Percentiles rank a stretch among this genome's conserved stretches.
Conservation (phyloP, 2,329 filamentous ascomycete species). For the Microdochium bolleyi region DNA sequence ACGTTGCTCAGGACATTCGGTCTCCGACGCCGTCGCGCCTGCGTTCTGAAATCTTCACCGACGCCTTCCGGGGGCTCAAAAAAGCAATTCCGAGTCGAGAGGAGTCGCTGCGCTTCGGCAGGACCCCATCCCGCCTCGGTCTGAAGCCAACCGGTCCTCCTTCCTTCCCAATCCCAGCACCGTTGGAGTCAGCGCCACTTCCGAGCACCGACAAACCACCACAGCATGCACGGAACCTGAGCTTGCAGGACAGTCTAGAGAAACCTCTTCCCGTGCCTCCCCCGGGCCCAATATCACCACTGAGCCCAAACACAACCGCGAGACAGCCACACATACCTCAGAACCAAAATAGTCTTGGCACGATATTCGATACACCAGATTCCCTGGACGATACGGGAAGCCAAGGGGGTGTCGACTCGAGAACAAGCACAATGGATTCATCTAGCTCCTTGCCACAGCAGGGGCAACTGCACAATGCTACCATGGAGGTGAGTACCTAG, state of each 20-base stretch:
- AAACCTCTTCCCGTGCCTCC: conserved; percentile 50
- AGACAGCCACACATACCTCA: background rate
- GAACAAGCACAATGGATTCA: conserved; percentile 43
- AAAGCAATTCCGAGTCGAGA: conserved; percentile 35
- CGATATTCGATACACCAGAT: conserved; percentile 20
- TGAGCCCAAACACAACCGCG: conserved; percentile 20
- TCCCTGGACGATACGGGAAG: background rate
- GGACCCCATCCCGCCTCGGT: conserved; percentile 34
- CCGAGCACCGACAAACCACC: conserved; percentile 8
- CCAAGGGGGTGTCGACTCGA: conserved; percentile 20
- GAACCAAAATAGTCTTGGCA: conserved; percentile 13
- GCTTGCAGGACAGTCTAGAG: conserved; percentile 46
- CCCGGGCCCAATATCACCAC: conserved; percentile 23
- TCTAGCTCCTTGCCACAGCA: conserved; percentile 12
- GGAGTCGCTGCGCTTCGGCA: conserved; percentile 32
- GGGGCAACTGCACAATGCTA: conserved; percentile 27
- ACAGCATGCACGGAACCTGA: conserved; percentile 47
- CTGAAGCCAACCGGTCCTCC: conserved; percentile 19
- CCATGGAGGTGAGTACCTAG: conserved; percentile 25
- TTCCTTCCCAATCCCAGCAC: conserved; percentile 8
- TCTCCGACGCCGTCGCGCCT: conserved; percentile 25
- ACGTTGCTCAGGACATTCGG: conserved; percentile 2
- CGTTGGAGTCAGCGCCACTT: conserved; percentile 13
- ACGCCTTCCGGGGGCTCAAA: conserved; percentile 43
- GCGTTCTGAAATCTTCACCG: conserved; percentile 38